phyloP scores from a whole-genome alignment of 768 basidiomycete species.

The Leccinum olivaceopallidum region DNA sequence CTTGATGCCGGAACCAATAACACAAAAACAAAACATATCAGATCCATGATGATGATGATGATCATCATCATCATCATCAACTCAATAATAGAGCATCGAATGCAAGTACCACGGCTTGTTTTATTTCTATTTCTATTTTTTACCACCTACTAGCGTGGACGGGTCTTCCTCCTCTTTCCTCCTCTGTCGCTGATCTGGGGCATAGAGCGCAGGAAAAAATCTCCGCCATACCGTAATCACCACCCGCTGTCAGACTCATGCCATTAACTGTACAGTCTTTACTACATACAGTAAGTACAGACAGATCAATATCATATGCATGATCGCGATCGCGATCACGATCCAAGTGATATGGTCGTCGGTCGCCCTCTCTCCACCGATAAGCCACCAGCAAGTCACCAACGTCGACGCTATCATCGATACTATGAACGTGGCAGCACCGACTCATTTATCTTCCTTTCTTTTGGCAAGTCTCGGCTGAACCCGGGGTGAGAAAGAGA shows the following conservation, averaged over 20 bases:
- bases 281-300: background rate
- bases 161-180: background rate
- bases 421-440: conserved; percentile 22
- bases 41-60: conserved; percentile 18
- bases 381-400: conserved; percentile 10
- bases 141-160: background rate
- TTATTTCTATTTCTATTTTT: background rate
- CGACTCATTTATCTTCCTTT: background rate
- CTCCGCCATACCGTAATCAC: conserved; percentile 22
- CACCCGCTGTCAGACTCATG: conserved; percentile 14
- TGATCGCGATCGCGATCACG: background rate
- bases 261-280: background rate
- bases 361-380: conserved; percentile 17
- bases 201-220: conserved; percentile 29
- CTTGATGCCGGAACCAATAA: background rate
- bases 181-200: conserved; percentile 5
- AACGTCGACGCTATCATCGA: background rate
- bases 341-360: background rate
- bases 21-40: background rate
- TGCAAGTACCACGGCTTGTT: conserved; percentile 13
- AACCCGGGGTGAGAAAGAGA: conserved; percentile 10
- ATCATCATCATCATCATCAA: background rate
- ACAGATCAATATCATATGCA: background rate
- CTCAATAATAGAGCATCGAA: background rate
- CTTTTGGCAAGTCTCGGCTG: background rate